Percentiles rank a stretch among this genome's conserved stretches.
Evolutionary conservation across 2,329 filamentous ascomycete genomes (phyloP).

Genomic region (Chrysoporthe puriensis): DNA sequence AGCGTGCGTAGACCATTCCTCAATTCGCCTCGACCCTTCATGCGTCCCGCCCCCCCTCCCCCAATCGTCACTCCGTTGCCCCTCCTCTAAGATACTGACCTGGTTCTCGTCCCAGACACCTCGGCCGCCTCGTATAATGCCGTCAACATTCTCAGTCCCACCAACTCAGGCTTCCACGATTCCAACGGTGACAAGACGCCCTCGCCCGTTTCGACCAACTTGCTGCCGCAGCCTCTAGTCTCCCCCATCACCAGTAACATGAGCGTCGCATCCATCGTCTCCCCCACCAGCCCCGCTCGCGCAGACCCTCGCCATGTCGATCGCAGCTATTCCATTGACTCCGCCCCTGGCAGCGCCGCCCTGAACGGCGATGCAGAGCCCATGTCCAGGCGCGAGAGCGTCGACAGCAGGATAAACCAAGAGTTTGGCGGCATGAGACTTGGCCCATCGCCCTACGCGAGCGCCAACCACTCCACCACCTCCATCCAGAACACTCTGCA

Average conservation of each 20-base stretch:
- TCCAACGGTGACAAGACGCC: conserved; percentile 64
- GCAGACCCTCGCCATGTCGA: conserved; percentile 49
- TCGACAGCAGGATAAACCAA: conserved; percentile 78
- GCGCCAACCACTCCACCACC: conserved; percentile 75
- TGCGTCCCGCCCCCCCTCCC: conserved; percentile 21
- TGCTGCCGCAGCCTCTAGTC: conserved; percentile 55
- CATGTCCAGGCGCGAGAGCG: conserved; percentile 73
- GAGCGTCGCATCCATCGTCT: conserved; percentile 69
- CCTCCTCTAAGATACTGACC: conserved; percentile 30
- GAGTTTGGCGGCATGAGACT: conserved; percentile 72
- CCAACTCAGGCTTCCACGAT: conserved; percentile 53
- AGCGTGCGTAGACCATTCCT: conserved; percentile 46
- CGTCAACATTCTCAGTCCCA: conserved; percentile 45
- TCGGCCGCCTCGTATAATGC: conserved; percentile 50
- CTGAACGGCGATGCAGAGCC: conserved; percentile 42
- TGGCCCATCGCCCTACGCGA: conserved; percentile 73
- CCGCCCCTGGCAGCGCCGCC: conserved; percentile 39
- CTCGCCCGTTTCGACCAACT: conserved; percentile 58
- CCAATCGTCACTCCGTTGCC: conserved; percentile 3
- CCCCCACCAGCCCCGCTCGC: conserved; percentile 56
- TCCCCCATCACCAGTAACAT: conserved; percentile 63
- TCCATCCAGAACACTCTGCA: conserved; percentile 74
- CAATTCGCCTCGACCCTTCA: conserved; percentile 1
- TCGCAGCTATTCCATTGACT: conserved; percentile 47
- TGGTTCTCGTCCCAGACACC: conserved; percentile 42